Evolutionary conservation across 2,329 filamentous ascomycete species (phyloP), one percentile per base, ranked within the genome.

Genomic region (Helminthosporium solani): DNA sequence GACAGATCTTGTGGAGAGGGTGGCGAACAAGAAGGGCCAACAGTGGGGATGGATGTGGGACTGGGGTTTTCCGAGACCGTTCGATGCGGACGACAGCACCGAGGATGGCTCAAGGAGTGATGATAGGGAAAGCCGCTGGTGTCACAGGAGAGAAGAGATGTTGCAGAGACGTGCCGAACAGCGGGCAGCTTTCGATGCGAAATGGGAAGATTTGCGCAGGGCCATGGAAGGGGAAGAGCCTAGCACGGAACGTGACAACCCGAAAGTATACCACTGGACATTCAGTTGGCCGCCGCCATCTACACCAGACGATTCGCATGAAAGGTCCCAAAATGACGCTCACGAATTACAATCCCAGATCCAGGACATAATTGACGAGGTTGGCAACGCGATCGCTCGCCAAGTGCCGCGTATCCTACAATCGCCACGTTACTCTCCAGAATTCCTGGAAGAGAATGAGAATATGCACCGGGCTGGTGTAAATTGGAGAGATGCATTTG

Each of bases 401-500:
- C 33, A 44, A 21, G 41, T 38, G 12, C 33, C 41, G 3, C 41
- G 33, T 21, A 44, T 44, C 6, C 41, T 35, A 18, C 37, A 54
- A 8, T 33, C 53, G 12, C 37, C 35, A 15, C 28, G 44, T 37
- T 83, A 84, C 60, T 83, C 80, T 1, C 80, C 80, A 0, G 58
- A 78, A n/a, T 65, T 73, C 15, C 64, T 83, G 1, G 79, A 82
- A 54, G 64, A 70, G n/a, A 68, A 78, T 48, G 60, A 67, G 33
- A 30, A 63, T 49, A 39, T 72, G 56, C 21, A 68, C 61, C 50
- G 63, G 35, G 44, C 68, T 46, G 64, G 71, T 52, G 53, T 68
- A 38, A 71, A 72, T 25, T 83, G 80, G 80, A 73, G 78, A 14
- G 75, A 78, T 40, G 81, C 81, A 0, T 84, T 82, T 53, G 80